phyloP scores from a whole-genome alignment of 2,329 filamentous ascomycete genomes.

The Aschersonia sp. region DNA sequence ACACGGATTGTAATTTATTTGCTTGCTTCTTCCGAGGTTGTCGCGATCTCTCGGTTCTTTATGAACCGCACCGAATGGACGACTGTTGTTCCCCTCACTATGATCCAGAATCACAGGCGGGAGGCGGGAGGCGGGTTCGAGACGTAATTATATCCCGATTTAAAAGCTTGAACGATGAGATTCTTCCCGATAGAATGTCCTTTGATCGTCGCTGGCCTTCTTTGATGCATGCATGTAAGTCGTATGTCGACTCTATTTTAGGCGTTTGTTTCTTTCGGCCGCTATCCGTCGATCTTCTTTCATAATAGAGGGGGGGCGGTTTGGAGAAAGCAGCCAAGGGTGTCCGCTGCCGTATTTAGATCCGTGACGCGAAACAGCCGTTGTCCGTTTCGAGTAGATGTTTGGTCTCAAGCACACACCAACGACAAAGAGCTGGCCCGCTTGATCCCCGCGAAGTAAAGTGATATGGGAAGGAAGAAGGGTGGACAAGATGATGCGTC shows the following conservation, averaged over 20 bases:
- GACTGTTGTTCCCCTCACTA: too few species aligned
- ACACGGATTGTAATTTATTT: too few species aligned
- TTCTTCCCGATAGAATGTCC: not conserved
- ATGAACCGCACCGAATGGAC: too few species aligned
- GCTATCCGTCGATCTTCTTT: not conserved
- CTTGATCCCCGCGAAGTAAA: not conserved
- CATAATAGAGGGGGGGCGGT: too few species aligned
- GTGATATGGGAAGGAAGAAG: not conserved
- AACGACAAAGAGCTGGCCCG: not conserved
- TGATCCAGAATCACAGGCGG: too few species aligned
- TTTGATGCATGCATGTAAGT: not conserved
- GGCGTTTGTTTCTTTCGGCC: not conserved
- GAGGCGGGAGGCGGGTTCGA: too few species aligned
- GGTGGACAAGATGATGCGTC: too few species aligned
- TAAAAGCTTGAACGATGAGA: too few species aligned
- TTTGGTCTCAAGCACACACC: not conserved
- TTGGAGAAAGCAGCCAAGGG: not conserved
- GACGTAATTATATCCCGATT: too few species aligned
- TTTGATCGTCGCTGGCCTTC: not conserved
- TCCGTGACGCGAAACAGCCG: not conserved
- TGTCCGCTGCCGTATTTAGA: not conserved
- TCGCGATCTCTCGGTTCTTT: too few species aligned
- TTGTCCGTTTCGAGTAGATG: not conserved
- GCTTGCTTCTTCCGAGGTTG: too few species aligned
- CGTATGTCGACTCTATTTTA: not conserved